These are phyloP conservation scores for Teratosphaeriaceae sp. DNA, from an alignment of 2,329 filamentous ascomycete genomes.

Conservation along the genomic window DNA sequence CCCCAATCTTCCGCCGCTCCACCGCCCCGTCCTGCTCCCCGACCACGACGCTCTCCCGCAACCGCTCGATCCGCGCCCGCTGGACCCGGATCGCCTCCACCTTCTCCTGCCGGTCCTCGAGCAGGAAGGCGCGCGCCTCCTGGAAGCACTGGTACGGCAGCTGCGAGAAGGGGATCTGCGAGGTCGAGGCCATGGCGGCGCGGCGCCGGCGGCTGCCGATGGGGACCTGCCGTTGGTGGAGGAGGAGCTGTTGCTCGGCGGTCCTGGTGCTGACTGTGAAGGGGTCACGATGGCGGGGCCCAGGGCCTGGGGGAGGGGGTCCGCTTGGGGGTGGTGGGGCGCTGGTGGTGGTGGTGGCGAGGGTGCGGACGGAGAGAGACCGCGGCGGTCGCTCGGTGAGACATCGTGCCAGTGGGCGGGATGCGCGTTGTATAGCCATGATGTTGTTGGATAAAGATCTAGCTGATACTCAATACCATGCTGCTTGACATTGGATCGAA, in stretches of 20 bases:
- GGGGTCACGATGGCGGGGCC: constrained; percentile 11
- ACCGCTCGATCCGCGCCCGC: constrained; percentile 59
- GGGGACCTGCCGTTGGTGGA: constrained; percentile 53
- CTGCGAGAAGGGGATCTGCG: constrained; percentile 76
- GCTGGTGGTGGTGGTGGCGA: constrained; percentile 41
- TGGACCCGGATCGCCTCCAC: constrained; percentile 63
- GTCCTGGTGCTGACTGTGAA: constrained; percentile 50
- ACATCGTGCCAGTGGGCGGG: constrained; percentile 13
- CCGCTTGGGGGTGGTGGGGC: constrained; percentile 9
- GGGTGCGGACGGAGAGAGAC: constrained; percentile 36
- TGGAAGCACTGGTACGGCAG: constrained; percentile 98
- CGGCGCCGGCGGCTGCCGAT: constrained; percentile 81
- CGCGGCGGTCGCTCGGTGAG: too few relatives aligned
- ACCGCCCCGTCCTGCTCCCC: not conserved
- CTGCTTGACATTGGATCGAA: not conserved
- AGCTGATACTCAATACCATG: too few relatives aligned
- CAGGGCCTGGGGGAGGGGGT: too few relatives aligned
- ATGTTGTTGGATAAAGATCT: too few relatives aligned
- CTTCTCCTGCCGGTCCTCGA: constrained; percentile 75
- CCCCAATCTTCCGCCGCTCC: constrained; percentile 21
- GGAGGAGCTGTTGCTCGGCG: constrained; percentile 62
- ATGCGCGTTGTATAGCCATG: constrained; percentile 27
- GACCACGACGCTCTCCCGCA: constrained; percentile 47
- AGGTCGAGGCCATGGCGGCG: constrained; percentile 41
- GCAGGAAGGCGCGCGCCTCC: constrained; percentile 78